Evolutionary conservation across 805 yeast genomes (phyloP).

Genomic region (Saturnispora hagleri): DNA sequence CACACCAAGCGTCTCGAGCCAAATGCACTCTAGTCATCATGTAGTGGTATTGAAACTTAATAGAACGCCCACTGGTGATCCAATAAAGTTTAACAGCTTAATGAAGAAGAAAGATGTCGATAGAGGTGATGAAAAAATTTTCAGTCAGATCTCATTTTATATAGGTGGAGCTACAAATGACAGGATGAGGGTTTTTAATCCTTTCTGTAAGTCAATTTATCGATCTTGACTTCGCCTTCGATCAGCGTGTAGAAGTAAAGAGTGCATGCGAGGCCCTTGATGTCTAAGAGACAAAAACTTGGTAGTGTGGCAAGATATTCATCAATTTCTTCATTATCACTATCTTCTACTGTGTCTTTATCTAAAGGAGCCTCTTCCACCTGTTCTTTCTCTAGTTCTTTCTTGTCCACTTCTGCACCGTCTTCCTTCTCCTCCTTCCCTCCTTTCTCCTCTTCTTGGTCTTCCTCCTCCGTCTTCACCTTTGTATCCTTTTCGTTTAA

Average conservation of each 20-base stretch:
- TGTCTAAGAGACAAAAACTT: conserved; percentile 80
- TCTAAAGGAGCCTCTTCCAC: background rate
- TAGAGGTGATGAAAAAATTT: background rate
- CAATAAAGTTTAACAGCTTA: background rate
- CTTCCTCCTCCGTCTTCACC: background rate
- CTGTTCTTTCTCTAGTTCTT: background rate
- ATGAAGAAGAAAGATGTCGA: background rate
- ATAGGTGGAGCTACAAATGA: background rate
- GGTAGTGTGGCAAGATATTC: conserved; percentile 43
- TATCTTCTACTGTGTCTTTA: background rate
- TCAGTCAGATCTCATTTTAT: background rate
- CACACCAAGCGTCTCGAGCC: conserved; percentile 78
- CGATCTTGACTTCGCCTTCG: conserved; percentile 82
- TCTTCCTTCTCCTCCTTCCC: background rate
- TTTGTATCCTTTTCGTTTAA: background rate
- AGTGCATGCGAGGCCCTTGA: conserved; percentile 71
- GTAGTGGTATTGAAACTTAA: conserved; percentile 10
- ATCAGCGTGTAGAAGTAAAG: conserved; percentile 76
- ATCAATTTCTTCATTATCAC: conserved; percentile 13
- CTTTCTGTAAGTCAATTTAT: conserved; percentile 21
- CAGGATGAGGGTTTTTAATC: conserved; percentile 2
- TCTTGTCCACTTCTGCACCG: background rate
- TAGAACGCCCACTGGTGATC: background rate
- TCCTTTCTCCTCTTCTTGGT: background rate
- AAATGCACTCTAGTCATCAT: conserved; percentile 99